Evolutionary conservation across 805 yeast genomes (phyloP).

Genomic region (Huiozyma naganishii): DNA sequence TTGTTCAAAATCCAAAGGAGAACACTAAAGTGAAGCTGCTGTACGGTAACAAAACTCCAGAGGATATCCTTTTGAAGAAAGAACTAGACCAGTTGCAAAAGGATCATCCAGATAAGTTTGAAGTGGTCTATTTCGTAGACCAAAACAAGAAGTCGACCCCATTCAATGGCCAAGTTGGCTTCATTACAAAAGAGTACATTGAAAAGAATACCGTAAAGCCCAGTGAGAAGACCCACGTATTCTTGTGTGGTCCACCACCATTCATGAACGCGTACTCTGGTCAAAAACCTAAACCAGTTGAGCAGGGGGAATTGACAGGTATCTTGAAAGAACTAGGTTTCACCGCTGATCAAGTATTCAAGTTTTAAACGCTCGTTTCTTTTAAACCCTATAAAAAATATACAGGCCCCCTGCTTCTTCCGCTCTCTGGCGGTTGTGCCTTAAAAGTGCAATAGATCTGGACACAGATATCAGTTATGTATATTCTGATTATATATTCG

Average conservation of each 20-base stretch:
- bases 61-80: constrained; percentile 71
- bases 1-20: constrained; percentile 72
- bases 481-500: background rate
- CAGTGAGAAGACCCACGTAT: constrained; percentile 57
- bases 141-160: background rate
- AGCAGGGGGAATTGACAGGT: constrained; percentile 93
- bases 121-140: constrained; percentile 73
- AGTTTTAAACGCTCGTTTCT: constrained; percentile 41
- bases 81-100: constrained; percentile 52
- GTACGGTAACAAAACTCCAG: constrained; percentile 68
- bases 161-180: constrained; percentile 58
- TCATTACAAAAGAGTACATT: constrained; percentile 67
- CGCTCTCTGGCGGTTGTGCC: too few species aligned
- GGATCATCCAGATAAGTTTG: constrained; percentile 67
- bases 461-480: background rate
- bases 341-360: constrained; percentile 78
- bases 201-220: constrained; percentile 53
- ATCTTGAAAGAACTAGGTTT: constrained; percentile 80
- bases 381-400: constrained; percentile 4
- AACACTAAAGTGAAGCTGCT: constrained; percentile 76
- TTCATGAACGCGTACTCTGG: constrained; percentile 85
- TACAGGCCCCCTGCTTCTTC: background rate
- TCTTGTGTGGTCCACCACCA: constrained; percentile 94
- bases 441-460: background rate
- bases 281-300: constrained; percentile 68